These are phyloP conservation scores for Penicillium sp. DNA, from an alignment of 2,329 filamentous ascomycete genomes.

Conservation along the genomic window DNA sequence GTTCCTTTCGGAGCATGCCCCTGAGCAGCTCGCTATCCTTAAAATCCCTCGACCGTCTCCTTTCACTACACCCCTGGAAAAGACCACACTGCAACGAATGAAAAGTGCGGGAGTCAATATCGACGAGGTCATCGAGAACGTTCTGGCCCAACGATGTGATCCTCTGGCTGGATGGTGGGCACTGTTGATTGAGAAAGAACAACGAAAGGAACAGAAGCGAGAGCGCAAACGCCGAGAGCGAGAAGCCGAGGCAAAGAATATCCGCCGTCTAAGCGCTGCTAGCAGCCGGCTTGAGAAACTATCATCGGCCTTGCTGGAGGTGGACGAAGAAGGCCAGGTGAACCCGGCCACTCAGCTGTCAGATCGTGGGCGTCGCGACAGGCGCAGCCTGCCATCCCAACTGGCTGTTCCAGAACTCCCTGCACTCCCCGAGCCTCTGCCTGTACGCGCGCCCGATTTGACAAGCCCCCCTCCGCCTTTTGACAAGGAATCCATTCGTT, in stretches of 20 bases:
- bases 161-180: conserved; percentile 95
- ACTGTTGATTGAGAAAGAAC: conserved; percentile 87
- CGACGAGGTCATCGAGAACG: conserved; percentile 90
- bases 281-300: conserved; percentile 82
- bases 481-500: conserved; percentile 70
- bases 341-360: conserved; percentile 56
- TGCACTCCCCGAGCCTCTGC: conserved; percentile 64
- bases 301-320: conserved; percentile 72
- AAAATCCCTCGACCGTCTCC: conserved; percentile 76
- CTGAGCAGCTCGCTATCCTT: conserved; percentile 84
- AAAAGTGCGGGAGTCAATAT: conserved; percentile 90
- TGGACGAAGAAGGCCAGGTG: conserved; percentile 68
- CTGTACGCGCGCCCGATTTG: conserved; percentile 33
- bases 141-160: conserved; percentile 85
- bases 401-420: conserved; percentile 72
- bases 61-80: conserved; percentile 83
- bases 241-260: conserved; percentile 74
- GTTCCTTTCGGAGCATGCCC: conserved; percentile 82
- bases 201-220: conserved; percentile 75
- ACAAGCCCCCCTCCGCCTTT: conserved; percentile 60
- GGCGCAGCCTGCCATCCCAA: conserved; percentile 66
- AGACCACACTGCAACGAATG: conserved; percentile 89
- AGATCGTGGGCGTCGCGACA: conserved; percentile 72
- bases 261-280: conserved; percentile 81
- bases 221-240: conserved; percentile 82